These are phyloP conservation scores for Ustilago tritici DNA, from an alignment of 1,284 basidiomycete species.

Conservation along the genomic window DNA sequence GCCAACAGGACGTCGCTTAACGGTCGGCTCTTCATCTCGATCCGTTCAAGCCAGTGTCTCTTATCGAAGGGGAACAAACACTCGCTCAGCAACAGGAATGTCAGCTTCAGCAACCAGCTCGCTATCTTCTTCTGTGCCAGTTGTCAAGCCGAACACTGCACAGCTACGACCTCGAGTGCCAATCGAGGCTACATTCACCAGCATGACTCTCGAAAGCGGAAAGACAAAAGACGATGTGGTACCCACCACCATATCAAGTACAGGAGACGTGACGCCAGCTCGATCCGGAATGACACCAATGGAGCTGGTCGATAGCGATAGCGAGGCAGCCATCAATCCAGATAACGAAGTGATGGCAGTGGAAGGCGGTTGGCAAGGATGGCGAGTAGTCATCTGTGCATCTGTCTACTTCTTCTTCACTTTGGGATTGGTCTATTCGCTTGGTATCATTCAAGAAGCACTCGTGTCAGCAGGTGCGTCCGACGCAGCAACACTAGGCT, in stretches of 20 bases:
- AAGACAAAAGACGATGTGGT: background rate
- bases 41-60: constrained; percentile 5
- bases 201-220: constrained; percentile 11
- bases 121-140: constrained; percentile 4
- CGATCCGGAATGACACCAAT: constrained; percentile 76
- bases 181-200: constrained; percentile 10
- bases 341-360: constrained; percentile 18
- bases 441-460: constrained; percentile 66
- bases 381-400: constrained; percentile 38
- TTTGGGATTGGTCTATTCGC: constrained; percentile 66
- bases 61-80: background rate
- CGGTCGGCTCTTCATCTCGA: constrained; percentile 8
- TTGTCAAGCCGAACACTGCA: constrained; percentile 14
- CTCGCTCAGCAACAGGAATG: constrained; percentile 1
- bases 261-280: background rate
- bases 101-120: constrained; percentile 4
- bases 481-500: constrained; percentile 65
- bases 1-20: constrained; percentile 1
- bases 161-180: constrained; percentile 31
- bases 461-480: constrained; percentile 63
- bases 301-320: constrained; percentile 76
- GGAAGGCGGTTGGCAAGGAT: constrained; percentile 33
- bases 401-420: constrained; percentile 55
- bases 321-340: background rate
- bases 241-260: background rate